Evolutionary conservation across 257 asterid species (phyloP), one percentile per base, ranked within the genome.

Genomic region (Thymus quinquecostatus): DNA sequence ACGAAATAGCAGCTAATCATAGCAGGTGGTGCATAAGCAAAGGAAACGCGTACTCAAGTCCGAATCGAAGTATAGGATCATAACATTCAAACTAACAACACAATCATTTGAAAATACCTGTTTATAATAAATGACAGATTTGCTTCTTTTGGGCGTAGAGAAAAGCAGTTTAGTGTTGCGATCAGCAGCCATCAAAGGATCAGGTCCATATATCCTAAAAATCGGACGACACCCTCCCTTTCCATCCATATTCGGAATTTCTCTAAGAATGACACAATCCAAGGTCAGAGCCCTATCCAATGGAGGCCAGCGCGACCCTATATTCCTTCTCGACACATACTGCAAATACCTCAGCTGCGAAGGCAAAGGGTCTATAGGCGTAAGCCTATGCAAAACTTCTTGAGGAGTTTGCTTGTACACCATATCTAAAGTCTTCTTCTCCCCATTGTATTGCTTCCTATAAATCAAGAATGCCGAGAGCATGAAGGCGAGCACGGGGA

Each of bases 321-420:
- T 64, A 43, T 82, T 82, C 73, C 93, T 88, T 63, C 86, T 85
- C 2, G 91, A 87, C 48, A 88, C 82, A 77, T 88, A 88, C 29
- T 85, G 89, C 43, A 88, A 67, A 73, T 86, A 90, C 83, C 97
- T 83, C 77, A 88, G 68, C 59, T 90, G 97, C 38, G 97, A 90
- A 75, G 93, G 90, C 48, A 86, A 54, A 6, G 96, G 89, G 79
- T 90, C 81, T 48, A 90, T 30, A 47, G 95, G 84, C 10, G 75
- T 72, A 76, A 74, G 12, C 63, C 65, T n/a, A 40, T 83, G 73
- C 73, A 90, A 54, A 77, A 79, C 56, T 67, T 82, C 88, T 0
- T n/a, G 84, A 61, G 95, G 83, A 10, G 87, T 87, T 69, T 84
- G 92, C 79, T 84, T 88, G 82, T 86, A 85, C 13, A 90, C 80